Evolutionary conservation across 495 filamentous ascomycete genomes (phyloP).

Genomic region (Penicillium ochrochloron): DNA sequence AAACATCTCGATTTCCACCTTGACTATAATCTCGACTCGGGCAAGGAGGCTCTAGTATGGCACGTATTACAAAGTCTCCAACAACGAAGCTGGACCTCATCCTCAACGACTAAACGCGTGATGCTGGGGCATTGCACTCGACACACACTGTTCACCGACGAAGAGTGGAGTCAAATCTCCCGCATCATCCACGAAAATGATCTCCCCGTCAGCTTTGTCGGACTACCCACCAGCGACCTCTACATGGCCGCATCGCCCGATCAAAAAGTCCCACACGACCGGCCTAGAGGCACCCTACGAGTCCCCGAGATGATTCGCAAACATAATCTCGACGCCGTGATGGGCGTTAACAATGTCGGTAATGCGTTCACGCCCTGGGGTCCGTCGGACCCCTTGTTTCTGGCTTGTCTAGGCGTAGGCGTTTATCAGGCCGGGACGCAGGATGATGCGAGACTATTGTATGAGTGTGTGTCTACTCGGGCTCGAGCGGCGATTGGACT

Average conservation of each 20-base stretch:
- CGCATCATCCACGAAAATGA: slow-evolving; percentile 44
- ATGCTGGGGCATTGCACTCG: slow-evolving; percentile 74
- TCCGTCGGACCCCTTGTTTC: slow-evolving; percentile 66
- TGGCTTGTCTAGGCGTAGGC: slow-evolving; percentile 68
- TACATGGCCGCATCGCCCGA: slow-evolving; percentile 68
- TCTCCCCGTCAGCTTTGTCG: slow-evolving; percentile 70
- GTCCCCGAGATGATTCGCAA: slow-evolving; percentile 66
- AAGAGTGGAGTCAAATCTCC: slow-evolving; percentile 55
- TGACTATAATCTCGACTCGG: slow-evolving; percentile 66
- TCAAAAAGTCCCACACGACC: slow-evolving; percentile 27
- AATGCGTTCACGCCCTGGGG: slow-evolving; percentile 80
- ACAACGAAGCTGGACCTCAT: slow-evolving; percentile 49
- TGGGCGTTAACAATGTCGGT: slow-evolving; percentile 78
- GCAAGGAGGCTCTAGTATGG: slow-evolving; percentile 53
- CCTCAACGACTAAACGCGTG: slow-evolving; percentile 49
- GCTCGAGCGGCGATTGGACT: slow-evolving; percentile 52
- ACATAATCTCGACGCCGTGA: slow-evolving; percentile 60
- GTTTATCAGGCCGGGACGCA: slow-evolving; percentile 70
- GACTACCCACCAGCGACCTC: slow-evolving; percentile 73
- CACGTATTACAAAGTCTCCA: slow-evolving; percentile 56
- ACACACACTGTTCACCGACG: slow-evolving; percentile 58
- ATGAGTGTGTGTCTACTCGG: slow-evolving; percentile 64
- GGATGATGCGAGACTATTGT: slow-evolving; percentile 61
- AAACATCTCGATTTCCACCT: slow-evolving; percentile 76
- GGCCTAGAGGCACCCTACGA: slow-evolving; percentile 63